Conservation (phyloP, 2,329 filamentous ascomycete genomes). For the Hymenoscyphus scutula region DNA sequence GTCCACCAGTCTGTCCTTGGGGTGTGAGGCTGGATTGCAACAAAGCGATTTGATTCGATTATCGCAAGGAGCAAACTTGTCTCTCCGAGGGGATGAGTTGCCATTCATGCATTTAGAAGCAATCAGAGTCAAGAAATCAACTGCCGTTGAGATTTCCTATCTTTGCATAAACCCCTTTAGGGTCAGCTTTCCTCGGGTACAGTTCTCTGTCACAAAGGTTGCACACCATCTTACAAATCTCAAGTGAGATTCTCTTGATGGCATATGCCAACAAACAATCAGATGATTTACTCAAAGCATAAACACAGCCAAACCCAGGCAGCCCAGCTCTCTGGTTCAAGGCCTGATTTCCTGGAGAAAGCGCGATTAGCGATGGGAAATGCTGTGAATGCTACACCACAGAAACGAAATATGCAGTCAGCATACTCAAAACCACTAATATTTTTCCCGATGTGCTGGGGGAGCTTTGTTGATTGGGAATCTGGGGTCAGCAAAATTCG, state of each 20-base stretch:
- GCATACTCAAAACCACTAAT: too few relatives aligned
- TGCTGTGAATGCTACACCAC: not conserved
- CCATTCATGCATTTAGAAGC: not conserved
- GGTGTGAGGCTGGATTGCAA: not conserved
- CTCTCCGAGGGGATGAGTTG: not conserved
- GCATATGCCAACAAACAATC: not conserved
- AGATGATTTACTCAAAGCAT: not conserved
- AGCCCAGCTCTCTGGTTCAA: not conserved
- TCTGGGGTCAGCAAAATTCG: too few relatives aligned
- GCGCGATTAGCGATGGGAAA: not conserved
- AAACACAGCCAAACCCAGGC: not conserved
- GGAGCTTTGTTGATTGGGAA: too few relatives aligned
- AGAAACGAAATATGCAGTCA: too few relatives aligned
- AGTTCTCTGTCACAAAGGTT: not conserved
- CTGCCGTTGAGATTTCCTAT: not conserved
- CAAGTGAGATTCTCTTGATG: not conserved
- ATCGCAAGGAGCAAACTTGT: not conserved
- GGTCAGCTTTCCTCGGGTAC: not conserved
- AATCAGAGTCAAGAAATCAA: not conserved
- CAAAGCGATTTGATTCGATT: not conserved
- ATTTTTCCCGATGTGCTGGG: too few relatives aligned
- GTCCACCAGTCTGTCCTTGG: not conserved
- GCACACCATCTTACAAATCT: conserved; percentile 1
- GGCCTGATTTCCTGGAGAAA: not conserved
- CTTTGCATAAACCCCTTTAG: not conserved